Base-by-base conservation (phyloP, 768 basidiomycete species). In the Agrocybe pediades region DNA sequence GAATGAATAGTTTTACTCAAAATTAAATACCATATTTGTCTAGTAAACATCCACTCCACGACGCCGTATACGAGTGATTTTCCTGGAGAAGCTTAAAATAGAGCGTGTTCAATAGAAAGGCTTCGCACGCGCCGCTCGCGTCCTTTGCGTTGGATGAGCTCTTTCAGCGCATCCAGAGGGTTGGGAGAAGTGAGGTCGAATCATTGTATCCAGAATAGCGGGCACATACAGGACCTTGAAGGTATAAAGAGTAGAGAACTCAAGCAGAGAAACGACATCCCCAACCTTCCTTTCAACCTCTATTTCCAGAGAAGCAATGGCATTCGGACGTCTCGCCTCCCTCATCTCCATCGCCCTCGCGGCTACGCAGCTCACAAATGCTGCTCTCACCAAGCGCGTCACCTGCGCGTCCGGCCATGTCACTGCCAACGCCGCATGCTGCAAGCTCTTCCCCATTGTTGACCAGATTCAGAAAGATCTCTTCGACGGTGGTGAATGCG, bases 391-490 rank as follows among this genome's bases (percentile, higher is more conserved):
- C 47, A 65, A 61, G 58, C 58, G 62, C 11, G 60, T 64, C 9
- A 63, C 63, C 17, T 68, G 67, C 46, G 15, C 63, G 2, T 56
- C 59, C 51, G 67, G 67, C 9, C 63, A 68, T 13, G 55, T 59
- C 36, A 66, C 65, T 41, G 58, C 65, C 36, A 60, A 65, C 46
- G 59, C 52, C 15, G 62, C 64, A 25, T 65, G 64, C 45, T 65
- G 64, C 46, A 54, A 62, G 29, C 24, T 33, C 3, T 19, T 43
- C 42, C 39, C 26, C 33, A 25, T 47, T 40, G 17, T 65, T 20
- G 54, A 55, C 16, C 29, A 45, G 9, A 33, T 55, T 1, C 54
- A 55, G 15, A 13, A 49, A 9, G 33, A 55, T 25, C 39, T 55
- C 13, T 55, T 55, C 41, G 54, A 55, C 33, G 49, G 49, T n/a